phyloP scores from a whole-genome alignment of 768 basidiomycete genomes.

The Russula sp. region DNA sequence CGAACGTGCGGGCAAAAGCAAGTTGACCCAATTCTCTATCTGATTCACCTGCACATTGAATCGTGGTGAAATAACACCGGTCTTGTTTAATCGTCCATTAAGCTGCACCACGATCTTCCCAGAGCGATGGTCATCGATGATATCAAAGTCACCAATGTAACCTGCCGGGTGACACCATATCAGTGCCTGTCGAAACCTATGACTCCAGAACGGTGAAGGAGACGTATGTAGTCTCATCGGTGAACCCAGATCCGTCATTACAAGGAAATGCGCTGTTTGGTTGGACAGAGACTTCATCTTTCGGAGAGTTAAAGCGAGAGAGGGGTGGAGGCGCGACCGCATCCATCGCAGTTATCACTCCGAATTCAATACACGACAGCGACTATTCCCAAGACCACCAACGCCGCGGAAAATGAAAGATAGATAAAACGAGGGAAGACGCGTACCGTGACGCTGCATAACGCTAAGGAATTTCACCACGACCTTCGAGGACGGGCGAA shows the following conservation, averaged over 20 bases:
- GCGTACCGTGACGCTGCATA: constrained; percentile 97
- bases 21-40: constrained; percentile 96
- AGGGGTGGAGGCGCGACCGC: constrained; percentile 57
- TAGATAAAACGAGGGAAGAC: neutral
- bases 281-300: constrained; percentile 54
- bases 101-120: constrained; percentile 98
- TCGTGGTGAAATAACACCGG: constrained; percentile 99
- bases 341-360: constrained; percentile 86
- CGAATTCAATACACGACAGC: constrained; percentile 39
- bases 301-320: constrained; percentile 85
- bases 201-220: constrained; percentile 8
- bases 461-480: constrained; percentile 96
- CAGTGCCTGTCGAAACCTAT: constrained; percentile 7
- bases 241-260: constrained; percentile 50
- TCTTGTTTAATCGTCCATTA: constrained; percentile 98
- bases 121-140: constrained; percentile 97
- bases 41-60: constrained; percentile 93
- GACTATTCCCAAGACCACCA: neutral
- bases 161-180: constrained; percentile 45
- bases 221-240: constrained; percentile 49
- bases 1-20: constrained; percentile 91
- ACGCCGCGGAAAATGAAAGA: neutral
- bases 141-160: constrained; percentile 98
- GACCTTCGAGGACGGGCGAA: constrained; percentile 97
- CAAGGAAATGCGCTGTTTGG: constrained; percentile 53